Percentiles rank a stretch among this genome's conserved stretches.
Evolutionary conservation across 805 yeast genomes (phyloP).

Genomic region (Kluyveromyces nonfermentans): DNA sequence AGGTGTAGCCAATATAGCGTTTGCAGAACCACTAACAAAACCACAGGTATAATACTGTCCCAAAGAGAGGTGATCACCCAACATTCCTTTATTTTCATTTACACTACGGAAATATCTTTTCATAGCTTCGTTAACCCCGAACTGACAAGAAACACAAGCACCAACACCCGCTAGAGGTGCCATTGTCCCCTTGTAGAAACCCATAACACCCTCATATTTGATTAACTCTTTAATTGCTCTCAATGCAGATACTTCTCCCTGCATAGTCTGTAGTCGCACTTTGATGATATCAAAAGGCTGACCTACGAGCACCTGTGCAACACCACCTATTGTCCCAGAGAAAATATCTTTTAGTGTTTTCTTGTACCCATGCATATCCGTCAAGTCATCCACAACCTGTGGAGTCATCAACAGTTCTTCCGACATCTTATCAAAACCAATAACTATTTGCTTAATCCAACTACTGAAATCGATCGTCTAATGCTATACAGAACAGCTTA

Average conservation of each 20-base stretch:
- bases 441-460: not conserved
- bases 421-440: slow-evolving; percentile 3
- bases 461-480: not conserved
- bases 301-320: slow-evolving; percentile 90
- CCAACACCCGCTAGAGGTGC: slow-evolving; percentile 96
- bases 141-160: slow-evolving; percentile 93
- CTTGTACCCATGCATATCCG: slow-evolving; percentile 4
- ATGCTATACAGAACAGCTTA: not conserved
- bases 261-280: slow-evolving; percentile 83
- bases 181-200: slow-evolving; percentile 87
- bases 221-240: slow-evolving; percentile 70
- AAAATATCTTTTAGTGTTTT: slow-evolving; percentile 64
- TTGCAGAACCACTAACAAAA: slow-evolving; percentile 86
- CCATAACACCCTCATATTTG: slow-evolving; percentile 71
- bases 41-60: slow-evolving; percentile 79
- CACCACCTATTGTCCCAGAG: slow-evolving; percentile 93
- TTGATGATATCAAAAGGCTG: slow-evolving; percentile 96
- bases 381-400: slow-evolving; percentile 9
- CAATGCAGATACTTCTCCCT: slow-evolving; percentile 58
- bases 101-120: slow-evolving; percentile 50
- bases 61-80: slow-evolving; percentile 25
- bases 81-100: not conserved
- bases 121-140: slow-evolving; percentile 91
- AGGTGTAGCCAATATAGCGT: slow-evolving; percentile 83
- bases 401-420: slow-evolving; percentile 7